These are phyloP conservation scores for Paraphoma sp. DNA, from an alignment of 2,329 filamentous ascomycete species.

Conservation along the genomic window DNA sequence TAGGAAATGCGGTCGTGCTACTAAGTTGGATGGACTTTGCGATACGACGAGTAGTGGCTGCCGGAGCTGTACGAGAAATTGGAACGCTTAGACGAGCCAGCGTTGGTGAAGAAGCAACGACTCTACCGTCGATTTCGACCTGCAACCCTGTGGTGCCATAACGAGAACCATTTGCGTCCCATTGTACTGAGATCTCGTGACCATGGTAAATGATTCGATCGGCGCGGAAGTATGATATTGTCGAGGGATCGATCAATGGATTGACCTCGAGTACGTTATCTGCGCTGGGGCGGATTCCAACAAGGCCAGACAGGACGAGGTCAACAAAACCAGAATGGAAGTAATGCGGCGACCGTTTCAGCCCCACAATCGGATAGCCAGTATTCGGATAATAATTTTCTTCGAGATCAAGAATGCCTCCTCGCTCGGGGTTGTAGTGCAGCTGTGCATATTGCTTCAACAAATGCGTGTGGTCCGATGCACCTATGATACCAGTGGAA, in stretches of 20 bases:
- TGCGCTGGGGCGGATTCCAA: slow-evolving; percentile 50
- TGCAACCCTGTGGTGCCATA: slow-evolving; percentile 43
- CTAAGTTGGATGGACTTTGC: slow-evolving; percentile 49
- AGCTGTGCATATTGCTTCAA: slow-evolving; percentile 50
- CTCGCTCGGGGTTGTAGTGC: slow-evolving; percentile 46
- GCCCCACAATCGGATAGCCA: slow-evolving; percentile 50
- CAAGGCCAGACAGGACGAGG: slow-evolving; percentile 50
- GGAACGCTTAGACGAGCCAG: slow-evolving; percentile 33
- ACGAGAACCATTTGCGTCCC: slow-evolving; percentile 46
- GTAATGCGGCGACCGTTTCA: slow-evolving; percentile 53
- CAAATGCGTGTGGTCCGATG: slow-evolving; percentile 46
- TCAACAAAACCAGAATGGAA: slow-evolving; percentile 56
- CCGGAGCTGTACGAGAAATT: slow-evolving; percentile 25
- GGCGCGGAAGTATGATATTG: slow-evolving; percentile 50
- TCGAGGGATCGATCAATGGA: slow-evolving; percentile 42
- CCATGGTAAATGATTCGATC: slow-evolving; percentile 54
- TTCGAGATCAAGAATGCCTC: slow-evolving; percentile 47
- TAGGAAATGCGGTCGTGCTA: slow-evolving; percentile 34
- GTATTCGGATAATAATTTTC: slow-evolving; percentile 55
- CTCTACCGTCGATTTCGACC: slow-evolving; percentile 44
- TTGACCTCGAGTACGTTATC: slow-evolving; percentile 51
- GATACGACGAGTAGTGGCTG: slow-evolving; percentile 37
- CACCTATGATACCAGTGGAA: slow-evolving; percentile 29
- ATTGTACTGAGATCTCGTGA: slow-evolving; percentile 50
- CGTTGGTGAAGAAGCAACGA: slow-evolving; percentile 37